Base-by-base conservation (phyloP, 1,139 yeast genomes). In the Sugiyamaella paludigena region DNA sequence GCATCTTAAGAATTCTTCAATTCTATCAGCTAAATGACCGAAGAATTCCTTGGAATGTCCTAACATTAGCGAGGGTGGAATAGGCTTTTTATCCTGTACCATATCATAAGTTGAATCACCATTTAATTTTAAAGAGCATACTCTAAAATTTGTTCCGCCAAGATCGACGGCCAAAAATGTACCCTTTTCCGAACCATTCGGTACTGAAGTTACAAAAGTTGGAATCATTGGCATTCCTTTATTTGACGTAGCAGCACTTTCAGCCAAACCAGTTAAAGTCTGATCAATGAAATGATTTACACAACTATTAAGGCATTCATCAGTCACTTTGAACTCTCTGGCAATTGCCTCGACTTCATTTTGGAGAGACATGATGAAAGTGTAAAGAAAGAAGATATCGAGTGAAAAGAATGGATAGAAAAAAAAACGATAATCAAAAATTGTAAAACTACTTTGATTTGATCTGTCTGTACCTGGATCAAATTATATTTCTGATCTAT, bases 71-170 rank as follows among this genome's bases (percentile, higher is more conserved):
- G 81, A 88, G 28, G 74, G 71, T 5, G 97, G 95, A 45, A 91
- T 83, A 53, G 81, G 81, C 56, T 75, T 76, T 67, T 89, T 89
- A 42, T 81, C 72, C 68, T 89, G 96, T 58, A 79, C 77, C 55
- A 88, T 73, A 35, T 74, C 74, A 67, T 83, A 87, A 16, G 89
- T 82, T 58, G 86, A 87, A 66, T 88, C 87, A 40, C 97, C 97
- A 46, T 80, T 76, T 58, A 91, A 75, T 33, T 76, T 65, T 42
- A 89, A 87, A 2, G 96, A 87, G 64, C 96, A 88, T 33, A 89
- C 95, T 62, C 97, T 76, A 68, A 91, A 76, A 64, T 86, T 86
- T 51, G 95, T 86, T 38, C 96, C 96, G 52, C 96, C 96, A 49
- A 88, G 75, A 64, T 87, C 96, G 11, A 89, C 89, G 40, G 96